Evolutionary conservation across 805 yeast genomes (phyloP).

Genomic region (Candida coleopterorum): DNA sequence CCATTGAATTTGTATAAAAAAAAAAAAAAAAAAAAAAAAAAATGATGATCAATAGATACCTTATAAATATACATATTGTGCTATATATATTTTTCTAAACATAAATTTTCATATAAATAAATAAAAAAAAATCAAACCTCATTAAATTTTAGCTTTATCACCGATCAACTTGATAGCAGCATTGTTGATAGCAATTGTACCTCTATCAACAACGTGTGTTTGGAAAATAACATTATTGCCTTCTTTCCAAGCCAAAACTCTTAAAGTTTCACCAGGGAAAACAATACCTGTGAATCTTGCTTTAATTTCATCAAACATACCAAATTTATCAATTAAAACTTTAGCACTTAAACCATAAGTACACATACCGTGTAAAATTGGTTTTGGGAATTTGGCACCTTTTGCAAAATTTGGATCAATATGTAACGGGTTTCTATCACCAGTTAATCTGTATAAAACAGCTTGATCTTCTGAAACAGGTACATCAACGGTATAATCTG

Average conservation of each 20-base stretch:
- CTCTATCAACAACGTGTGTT: constrained; percentile 74
- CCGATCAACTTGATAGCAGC: constrained; percentile 68
- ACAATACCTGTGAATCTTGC: constrained; percentile 88
- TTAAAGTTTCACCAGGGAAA: constrained; percentile 89
- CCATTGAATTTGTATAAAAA: background rate
- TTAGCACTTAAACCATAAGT: constrained; percentile 80
- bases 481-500: constrained; percentile 61
- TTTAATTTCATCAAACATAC: constrained; percentile 78
- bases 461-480: constrained; percentile 72
- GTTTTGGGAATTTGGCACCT: constrained; percentile 77
- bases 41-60: too few species aligned
- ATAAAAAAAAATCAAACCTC: too few species aligned
- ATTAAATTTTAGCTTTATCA: constrained; percentile 38
- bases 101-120: background rate
- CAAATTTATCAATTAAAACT: constrained; percentile 71
- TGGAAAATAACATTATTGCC: constrained; percentile 72
- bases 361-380: constrained; percentile 91
- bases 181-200: constrained; percentile 72
- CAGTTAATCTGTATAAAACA: constrained; percentile 84
- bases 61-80: background rate
- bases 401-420: constrained; percentile 89
- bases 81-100: background rate
- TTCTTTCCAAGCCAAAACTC: constrained; percentile 79
- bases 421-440: constrained; percentile 94
- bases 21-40: too few species aligned